Evolutionary conservation across 768 basidiomycete species (phyloP).

Genomic region (Amanita phalloides): DNA sequence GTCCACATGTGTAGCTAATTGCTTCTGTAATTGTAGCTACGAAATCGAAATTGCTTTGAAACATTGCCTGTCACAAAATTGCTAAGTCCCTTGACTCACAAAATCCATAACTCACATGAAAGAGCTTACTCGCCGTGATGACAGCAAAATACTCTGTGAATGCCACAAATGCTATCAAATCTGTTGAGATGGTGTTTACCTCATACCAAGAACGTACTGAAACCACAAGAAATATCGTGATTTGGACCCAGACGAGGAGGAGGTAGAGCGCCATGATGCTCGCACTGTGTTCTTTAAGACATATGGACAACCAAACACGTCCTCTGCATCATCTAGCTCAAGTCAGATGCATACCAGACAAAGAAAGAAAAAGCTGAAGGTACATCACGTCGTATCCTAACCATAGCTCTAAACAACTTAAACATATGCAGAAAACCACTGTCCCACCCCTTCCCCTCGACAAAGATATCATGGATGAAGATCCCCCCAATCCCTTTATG

Average conservation of each 20-base stretch:
- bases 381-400: background rate
- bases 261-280: background rate
- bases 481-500: background rate
- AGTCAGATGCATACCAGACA: background rate
- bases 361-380: background rate
- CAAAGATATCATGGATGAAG: background rate
- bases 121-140: background rate
- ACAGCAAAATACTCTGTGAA: background rate
- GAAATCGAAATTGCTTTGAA: background rate
- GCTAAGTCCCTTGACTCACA: background rate
- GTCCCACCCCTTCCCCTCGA: background rate
- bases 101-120: background rate
- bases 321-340: constrained; percentile 1
- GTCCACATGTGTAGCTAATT: background rate
- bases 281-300: background rate
- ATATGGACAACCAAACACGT: background rate
- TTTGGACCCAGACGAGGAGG: constrained; percentile 1
- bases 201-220: background rate
- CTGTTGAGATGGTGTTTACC: background rate
- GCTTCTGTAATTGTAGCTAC: background rate
- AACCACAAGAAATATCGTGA: background rate
- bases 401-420: background rate
- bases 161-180: background rate
- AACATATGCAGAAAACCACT: background rate
- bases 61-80: background rate